Percentiles rank a stretch among this genome's conserved stretches.
phyloP scores from a whole-genome alignment of 305 asterid genomes.

The Fraxinus xanthoxyloides region DNA sequence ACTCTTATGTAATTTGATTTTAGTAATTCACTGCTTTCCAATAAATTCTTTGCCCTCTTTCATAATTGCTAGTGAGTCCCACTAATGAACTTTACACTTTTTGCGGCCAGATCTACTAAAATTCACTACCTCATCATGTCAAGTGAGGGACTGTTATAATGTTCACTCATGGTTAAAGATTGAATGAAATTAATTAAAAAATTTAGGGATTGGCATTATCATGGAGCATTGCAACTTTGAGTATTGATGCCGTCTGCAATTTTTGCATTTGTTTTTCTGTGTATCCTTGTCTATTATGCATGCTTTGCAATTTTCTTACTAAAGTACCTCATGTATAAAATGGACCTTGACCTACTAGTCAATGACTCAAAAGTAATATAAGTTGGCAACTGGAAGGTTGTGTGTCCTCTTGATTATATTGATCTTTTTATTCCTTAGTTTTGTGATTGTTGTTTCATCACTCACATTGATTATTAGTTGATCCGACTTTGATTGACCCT shows the following conservation, averaged over 20 bases:
- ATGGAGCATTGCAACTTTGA: neutral
- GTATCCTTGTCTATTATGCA: neutral
- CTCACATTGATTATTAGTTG: neutral
- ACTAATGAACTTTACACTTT: neutral
- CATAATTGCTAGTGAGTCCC: neutral
- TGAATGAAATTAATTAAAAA: neutral
- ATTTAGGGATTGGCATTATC: neutral
- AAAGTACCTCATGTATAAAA: neutral
- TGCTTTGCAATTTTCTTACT: neutral
- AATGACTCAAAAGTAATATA: neutral
- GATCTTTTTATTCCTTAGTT: neutral
- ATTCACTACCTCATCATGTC: neutral
- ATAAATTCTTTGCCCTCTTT: neutral
- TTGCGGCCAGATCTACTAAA: neutral
- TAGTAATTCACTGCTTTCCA: neutral
- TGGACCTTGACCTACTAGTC: neutral
- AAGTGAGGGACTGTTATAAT: neutral
- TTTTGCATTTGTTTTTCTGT: neutral
- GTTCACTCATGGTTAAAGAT: neutral
- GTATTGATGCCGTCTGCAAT: neutral
- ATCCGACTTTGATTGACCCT: slow-evolving; percentile 8
- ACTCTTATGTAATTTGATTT: neutral
- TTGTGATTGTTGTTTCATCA: neutral
- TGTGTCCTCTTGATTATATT: neutral
- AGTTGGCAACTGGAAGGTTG: neutral